These are phyloP conservation scores for Eucalyptus erythrocorys DNA, from an alignment of 345 rosid genomes.

Conservation along the genomic window DNA sequence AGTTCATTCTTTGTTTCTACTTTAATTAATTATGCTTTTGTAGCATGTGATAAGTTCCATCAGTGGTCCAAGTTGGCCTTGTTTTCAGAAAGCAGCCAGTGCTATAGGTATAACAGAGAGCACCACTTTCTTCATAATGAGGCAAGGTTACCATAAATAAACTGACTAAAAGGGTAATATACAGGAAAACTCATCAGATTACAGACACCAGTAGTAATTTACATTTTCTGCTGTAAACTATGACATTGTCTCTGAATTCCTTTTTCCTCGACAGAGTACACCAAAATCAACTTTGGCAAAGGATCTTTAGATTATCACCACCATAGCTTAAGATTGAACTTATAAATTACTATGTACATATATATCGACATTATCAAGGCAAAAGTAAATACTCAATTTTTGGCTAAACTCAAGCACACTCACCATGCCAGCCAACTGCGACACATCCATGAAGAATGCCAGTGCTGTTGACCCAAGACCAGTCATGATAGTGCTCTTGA, in stretches of 20 bases:
- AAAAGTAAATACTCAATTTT: background rate
- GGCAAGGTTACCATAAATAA: background rate
- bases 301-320: background rate
- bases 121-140: background rate
- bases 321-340: background rate
- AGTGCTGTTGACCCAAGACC: conserved; percentile 61
- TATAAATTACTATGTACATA: background rate
- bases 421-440: conserved; percentile 90
- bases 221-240: background rate
- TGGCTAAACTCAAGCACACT: background rate
- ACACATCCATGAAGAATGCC: conserved; percentile 77
- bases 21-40: background rate
- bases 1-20: background rate
- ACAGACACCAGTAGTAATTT: background rate
- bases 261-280: background rate
- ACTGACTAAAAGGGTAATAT: background rate
- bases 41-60: background rate
- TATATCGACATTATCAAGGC: background rate
- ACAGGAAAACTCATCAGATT: background rate
- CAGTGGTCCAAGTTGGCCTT: background rate
- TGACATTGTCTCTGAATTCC: background rate
- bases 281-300: background rate
- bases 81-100: background rate
- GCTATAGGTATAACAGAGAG: background rate
- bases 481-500: conserved; percentile 64